These are phyloP conservation scores for Fraxinus excelsior DNA, from an alignment of 257 asterid genomes.

Conservation along the genomic window DNA sequence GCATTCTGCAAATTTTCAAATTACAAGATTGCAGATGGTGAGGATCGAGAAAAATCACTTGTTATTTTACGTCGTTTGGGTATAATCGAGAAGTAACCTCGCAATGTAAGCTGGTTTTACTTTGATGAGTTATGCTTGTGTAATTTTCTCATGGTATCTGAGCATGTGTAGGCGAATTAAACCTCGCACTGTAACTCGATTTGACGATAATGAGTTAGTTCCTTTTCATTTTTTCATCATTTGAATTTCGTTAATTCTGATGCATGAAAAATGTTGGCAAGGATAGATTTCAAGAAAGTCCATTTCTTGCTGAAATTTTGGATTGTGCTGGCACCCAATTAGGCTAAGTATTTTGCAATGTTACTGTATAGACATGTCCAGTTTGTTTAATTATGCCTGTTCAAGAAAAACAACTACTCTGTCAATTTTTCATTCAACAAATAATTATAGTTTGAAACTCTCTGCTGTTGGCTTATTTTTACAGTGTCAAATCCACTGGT, in stretches of 20 bases:
- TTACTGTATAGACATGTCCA: not conserved
- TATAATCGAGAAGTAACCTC: not conserved
- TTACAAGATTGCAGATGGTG: conserved; percentile 26
- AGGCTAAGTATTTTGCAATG: not conserved
- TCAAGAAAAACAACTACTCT: not conserved
- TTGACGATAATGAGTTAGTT: not conserved
- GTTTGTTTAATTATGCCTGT: conserved; percentile 5
- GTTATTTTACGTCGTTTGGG: not conserved
- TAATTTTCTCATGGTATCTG: conserved; percentile 8
- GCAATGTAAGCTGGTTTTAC: not conserved
- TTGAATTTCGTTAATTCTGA: not conserved
- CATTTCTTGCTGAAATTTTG: not conserved
- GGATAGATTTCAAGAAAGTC: not conserved
- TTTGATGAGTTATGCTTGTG: not conserved
- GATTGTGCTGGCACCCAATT: not conserved
- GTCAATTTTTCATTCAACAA: conserved; percentile 15
- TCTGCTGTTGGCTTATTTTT: not conserved
- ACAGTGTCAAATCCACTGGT: not conserved
- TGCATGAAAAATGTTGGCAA: not conserved
- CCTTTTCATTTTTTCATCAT: not conserved
- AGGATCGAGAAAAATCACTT: conserved; percentile 27
- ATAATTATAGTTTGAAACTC: not conserved
- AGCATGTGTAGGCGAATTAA: not conserved
- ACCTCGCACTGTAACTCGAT: not conserved
- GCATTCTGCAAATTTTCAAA: conserved; percentile 23